These are phyloP conservation scores for Trichomonas tenax DNA, from an alignment of 208 protist species.

Conservation along the genomic window DNA sequence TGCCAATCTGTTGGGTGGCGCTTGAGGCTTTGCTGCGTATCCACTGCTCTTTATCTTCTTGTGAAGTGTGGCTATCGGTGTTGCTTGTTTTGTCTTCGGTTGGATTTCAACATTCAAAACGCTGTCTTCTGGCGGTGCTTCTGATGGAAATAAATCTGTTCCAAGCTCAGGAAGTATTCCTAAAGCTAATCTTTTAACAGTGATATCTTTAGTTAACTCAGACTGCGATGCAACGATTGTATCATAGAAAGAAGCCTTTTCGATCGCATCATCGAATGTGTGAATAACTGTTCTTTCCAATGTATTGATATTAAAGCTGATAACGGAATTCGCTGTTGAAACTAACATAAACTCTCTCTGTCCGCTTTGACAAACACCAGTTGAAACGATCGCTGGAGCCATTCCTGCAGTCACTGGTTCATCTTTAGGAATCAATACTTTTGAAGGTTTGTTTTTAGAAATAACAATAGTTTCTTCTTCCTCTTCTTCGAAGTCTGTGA, in stretches of 20 bases:
- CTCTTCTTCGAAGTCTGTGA: neutral
- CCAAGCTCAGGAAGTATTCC: neutral
- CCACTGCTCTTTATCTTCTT: conserved; percentile 10
- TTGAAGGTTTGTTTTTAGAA: neutral
- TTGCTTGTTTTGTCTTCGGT: neutral
- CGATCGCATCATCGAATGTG: neutral
- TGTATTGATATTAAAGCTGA: neutral
- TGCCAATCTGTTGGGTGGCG: neutral
- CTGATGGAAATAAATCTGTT: neutral
- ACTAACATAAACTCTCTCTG: neutral
- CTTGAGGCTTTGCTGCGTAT: neutral
- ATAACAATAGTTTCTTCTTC: neutral
- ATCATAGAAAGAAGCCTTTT: neutral
- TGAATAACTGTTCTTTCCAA: neutral
- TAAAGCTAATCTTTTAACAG: neutral
- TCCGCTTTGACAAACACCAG: neutral
- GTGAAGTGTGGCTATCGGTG: neutral
- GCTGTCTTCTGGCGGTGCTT: neutral
- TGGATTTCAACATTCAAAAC: neutral
- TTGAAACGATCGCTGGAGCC: neutral
- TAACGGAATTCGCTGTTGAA: neutral
- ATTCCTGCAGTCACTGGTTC: neutral
- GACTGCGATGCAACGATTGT: neutral
- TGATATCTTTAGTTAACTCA: neutral
- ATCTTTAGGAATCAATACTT: neutral